Percentiles rank a stretch among this genome's conserved stretches.
These are phyloP conservation scores for Bimuria novae-zelandiae DNA, from an alignment of 2,329 filamentous ascomycete genomes.

Conservation along the genomic window DNA sequence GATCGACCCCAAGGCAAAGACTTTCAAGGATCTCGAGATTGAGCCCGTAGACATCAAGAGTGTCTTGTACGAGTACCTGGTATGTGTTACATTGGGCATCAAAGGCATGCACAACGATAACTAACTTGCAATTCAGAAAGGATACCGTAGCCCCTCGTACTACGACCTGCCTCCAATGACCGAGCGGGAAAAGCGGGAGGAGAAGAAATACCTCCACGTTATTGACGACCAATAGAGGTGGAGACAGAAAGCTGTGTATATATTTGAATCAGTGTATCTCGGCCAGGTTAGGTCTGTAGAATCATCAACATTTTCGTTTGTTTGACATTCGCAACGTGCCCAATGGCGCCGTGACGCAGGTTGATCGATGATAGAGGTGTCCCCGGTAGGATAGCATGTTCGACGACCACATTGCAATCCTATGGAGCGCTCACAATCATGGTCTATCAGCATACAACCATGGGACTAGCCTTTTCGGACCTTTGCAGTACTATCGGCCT, in stretches of 20 bases:
- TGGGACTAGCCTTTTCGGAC: too few species aligned
- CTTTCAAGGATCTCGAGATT: constrained; percentile 90
- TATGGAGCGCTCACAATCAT: too few species aligned
- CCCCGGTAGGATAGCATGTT: too few species aligned
- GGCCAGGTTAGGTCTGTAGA: constrained; percentile 28
- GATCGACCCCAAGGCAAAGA: constrained; percentile 91
- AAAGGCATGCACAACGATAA: too few species aligned
- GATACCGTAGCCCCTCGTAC: constrained; percentile 83
- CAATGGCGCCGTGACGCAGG: too few species aligned
- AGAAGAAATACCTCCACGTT: constrained; percentile 97
- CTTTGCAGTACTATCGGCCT: too few species aligned
- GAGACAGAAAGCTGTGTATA: constrained; percentile 29
- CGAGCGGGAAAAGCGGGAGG: constrained; percentile 90
- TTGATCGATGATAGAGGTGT: too few species aligned
- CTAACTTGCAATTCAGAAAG: constrained; percentile 64
- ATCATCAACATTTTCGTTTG: constrained; percentile 20
- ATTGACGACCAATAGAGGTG: constrained; percentile 45
- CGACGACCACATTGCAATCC: too few species aligned
- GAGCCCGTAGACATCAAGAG: constrained; percentile 84
- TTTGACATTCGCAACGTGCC: too few species aligned
- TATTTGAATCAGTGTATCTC: constrained; percentile 27
- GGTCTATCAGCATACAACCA: too few species aligned
- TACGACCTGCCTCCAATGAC: constrained; percentile 95
- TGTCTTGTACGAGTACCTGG: constrained; percentile 92
- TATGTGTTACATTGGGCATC: constrained; percentile 60